These are phyloP conservation scores for Pythium aquatile DNA, from an alignment of 352 stramenopile species.

Conservation along the genomic window DNA sequence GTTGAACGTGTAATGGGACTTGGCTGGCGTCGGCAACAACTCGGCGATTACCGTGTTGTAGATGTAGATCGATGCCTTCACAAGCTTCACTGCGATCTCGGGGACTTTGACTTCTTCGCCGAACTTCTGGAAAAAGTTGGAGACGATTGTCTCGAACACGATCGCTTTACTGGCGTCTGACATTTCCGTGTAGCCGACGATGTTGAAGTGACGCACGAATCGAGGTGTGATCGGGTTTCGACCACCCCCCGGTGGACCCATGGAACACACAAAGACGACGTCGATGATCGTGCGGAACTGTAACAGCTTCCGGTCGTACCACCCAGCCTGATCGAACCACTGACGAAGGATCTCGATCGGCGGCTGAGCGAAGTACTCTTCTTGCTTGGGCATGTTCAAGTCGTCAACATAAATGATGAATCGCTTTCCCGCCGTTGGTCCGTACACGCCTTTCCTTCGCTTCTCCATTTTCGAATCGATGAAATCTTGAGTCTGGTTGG, in stretches of 20 bases:
- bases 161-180: conserved; percentile 78
- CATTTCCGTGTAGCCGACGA: conserved; percentile 85
- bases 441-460: conserved; percentile 91
- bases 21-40: conserved; percentile 76
- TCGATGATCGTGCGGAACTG: conserved; percentile 92
- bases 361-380: conserved; percentile 93
- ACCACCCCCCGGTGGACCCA: conserved; percentile 78
- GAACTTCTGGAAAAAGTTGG: conserved; percentile 69
- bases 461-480: conserved; percentile 95
- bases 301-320: conserved; percentile 94
- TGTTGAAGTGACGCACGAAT: conserved; percentile 85
- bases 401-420: conserved; percentile 95
- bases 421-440: conserved; percentile 88
- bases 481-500: conserved; percentile 92
- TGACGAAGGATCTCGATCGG: conserved; percentile 94
- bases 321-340: conserved; percentile 94
- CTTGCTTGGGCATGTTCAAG: conserved; percentile 95
- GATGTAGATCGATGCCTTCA: conserved; percentile 72
- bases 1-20: conserved; percentile 90
- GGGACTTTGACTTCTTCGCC: conserved; percentile 62
- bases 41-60: conserved; percentile 86
- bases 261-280: conserved; percentile 78
- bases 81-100: conserved; percentile 53
- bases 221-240: conserved; percentile 78
- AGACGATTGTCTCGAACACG: conserved; percentile 82